These are phyloP conservation scores for Teunomyces tritomae DNA, from an alignment of 805 yeast species.

Conservation along the genomic window DNA sequence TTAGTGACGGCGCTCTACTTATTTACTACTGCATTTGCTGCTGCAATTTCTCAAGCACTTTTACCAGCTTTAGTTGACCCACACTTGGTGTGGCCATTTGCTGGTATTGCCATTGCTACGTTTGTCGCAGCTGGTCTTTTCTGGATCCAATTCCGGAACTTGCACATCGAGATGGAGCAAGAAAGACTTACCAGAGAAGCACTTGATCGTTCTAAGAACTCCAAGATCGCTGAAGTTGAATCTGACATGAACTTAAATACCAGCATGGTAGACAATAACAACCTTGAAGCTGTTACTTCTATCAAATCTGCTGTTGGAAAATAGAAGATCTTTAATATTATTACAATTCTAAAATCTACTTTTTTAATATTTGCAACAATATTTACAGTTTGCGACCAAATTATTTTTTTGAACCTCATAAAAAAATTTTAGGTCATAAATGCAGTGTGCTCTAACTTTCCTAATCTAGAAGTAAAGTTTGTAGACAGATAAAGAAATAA, in stretches of 20 bases:
- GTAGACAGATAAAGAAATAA: too few relatives aligned
- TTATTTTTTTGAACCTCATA: too few relatives aligned
- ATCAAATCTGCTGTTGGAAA: constrained; percentile 28
- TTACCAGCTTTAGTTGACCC: constrained; percentile 43
- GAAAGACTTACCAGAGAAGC: constrained; percentile 29
- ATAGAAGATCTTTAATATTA: constrained; percentile 5
- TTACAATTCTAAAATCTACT: background rate
- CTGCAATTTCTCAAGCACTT: constrained; percentile 45
- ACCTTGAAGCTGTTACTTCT: constrained; percentile 28
- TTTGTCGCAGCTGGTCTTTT: constrained; percentile 31
- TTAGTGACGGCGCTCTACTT: constrained; percentile 47
- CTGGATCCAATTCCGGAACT: constrained; percentile 35
- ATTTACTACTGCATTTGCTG: constrained; percentile 45
- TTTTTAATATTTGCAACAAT: too few relatives aligned
- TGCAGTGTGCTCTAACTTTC: too few relatives aligned
- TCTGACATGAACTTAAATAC: constrained; percentile 10
- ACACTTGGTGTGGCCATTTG: constrained; percentile 42
- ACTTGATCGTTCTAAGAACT: constrained; percentile 1
- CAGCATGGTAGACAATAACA: constrained; percentile 17
- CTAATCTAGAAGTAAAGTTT: too few relatives aligned
- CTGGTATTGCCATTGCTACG: constrained; percentile 38
- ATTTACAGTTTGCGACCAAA: background rate
- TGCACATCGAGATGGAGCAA: constrained; percentile 39
- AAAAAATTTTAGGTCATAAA: too few relatives aligned
- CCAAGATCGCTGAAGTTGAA: background rate